Evolutionary conservation across 1,284 basidiomycete species (phyloP), one percentile per base, ranked within the genome.

Genomic region (Rhodotorula mucilaginosa): DNA sequence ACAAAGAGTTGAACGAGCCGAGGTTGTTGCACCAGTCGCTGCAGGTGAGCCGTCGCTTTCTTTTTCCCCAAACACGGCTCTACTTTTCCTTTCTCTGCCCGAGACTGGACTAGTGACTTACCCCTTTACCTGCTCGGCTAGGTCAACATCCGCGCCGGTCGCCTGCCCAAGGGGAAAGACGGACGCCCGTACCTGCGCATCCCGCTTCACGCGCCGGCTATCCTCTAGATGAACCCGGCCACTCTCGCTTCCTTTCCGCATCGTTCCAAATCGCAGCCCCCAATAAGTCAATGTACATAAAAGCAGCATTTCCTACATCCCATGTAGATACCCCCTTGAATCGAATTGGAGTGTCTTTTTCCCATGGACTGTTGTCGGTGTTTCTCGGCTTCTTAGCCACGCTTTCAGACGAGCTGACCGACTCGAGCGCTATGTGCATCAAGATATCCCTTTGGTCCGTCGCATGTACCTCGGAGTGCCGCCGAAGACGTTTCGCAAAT

Each of bases 101-200:
- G 26, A 10, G 21, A 13, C 31, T 12, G 7, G 1, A 15, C 7
- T 44, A 34, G 48, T 18, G 51, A 6, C 19, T 46, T 19, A n/a
- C 26, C 21, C 56, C 31, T 34, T 44, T 44, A 10, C 2, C 39
- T 44, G 39, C 47, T 12, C 19, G 0, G 16, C 21, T 59, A 71
- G 70, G 70, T 71, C 57, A 80, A 80, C 56, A 71, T 80, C 21
- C 74, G 78, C 23, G 79, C 72, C 5, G 79, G 79, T 4, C 67
- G 76, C 5, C 29, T 80, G 21, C 78, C 79, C 2, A 31, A 48
- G 12, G 62, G 59, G 5, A 4, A 26, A 19, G 46, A 61, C 52
- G 69, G 65, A 8, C 26, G 52, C 15, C 62, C 69, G 39, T 71
- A 46, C 62, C 46, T 71, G 44, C 57, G 65, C 29, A n/a, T 61